Base-by-base conservation (phyloP, 2,329 filamentous ascomycete genomes). In the Xylariaceae sp. region DNA sequence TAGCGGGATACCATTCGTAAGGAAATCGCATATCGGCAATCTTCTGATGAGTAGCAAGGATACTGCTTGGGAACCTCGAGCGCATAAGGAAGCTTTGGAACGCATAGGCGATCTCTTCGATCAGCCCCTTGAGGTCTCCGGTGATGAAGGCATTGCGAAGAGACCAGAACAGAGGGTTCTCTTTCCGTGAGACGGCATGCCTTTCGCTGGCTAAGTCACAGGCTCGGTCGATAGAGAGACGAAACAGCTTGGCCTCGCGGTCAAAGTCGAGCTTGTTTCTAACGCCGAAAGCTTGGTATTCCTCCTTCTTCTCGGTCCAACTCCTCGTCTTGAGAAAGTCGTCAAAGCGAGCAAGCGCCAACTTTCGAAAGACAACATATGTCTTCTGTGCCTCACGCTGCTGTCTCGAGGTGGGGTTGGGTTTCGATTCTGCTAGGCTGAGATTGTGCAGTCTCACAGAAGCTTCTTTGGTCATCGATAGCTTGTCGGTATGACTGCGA, bases 1-100 rank as follows among this genome's bases (percentile, higher is more conserved):
- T 95, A 3, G 85, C 87, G 0, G 94, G 92, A 70, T 89, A 98
- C 94, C 94, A 98, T 73, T 99, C 95, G 51, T 88, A 83, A 0
- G 95, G 95, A 73, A 87, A 92, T n/a, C 92, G 85, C 64, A 96
- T 78, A 75, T 97, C 92, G n/a, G 91, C 85, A 12, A 96, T 75
- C 17, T 81, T 80, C 65, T 79, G 77, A 66, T 93, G 90, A 26
- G 82, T 82, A 40, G 80, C 75, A 26, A 84, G 75, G 46, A 88
- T 76, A 3, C 77, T 79, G 17, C 78, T 74, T 1, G 87, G 83
- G 69, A 89, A 86, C 23, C 77, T 78, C 2, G 78, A 71, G 11
- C 83, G 82, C 56, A 87, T 77, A 17, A 89, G 75, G 62, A 87
- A 86, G 33, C 82, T 85, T 65, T 88, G 86, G 70, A 95, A 91